Conservation (phyloP, 352 stramenopile genomes). For the Globisporangium paddicum region DNA sequence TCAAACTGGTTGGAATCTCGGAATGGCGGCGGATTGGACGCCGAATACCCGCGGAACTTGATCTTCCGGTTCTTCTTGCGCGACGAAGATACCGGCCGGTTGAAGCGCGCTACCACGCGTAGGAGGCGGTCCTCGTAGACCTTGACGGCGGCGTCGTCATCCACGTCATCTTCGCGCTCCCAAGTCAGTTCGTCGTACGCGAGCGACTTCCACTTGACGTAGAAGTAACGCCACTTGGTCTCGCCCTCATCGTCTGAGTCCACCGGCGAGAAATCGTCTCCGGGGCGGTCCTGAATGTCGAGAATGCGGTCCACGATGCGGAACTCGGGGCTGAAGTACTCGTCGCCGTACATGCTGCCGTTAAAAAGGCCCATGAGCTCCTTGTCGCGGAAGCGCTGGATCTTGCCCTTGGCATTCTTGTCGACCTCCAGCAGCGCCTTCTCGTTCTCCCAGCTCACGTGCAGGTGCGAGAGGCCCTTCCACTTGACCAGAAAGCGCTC, state of each 20-base stretch:
- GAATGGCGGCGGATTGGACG: conserved; percentile 47
- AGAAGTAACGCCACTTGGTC: conserved; percentile 87
- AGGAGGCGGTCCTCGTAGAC: conserved; percentile 75
- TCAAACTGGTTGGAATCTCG: conserved; percentile 61
- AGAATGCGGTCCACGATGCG: conserved; percentile 87
- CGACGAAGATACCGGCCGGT: conserved; percentile 31
- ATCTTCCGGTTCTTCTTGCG: conserved; percentile 45
- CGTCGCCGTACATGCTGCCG: conserved; percentile 62
- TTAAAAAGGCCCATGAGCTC: conserved; percentile 42
- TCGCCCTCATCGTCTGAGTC: conserved; percentile 37
- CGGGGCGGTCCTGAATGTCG: conserved; percentile 72
- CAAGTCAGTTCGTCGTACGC: conserved; percentile 98
- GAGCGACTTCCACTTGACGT: conserved; percentile 99
- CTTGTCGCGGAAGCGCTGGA: conserved; percentile 85
- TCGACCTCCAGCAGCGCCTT: conserved; percentile 76
- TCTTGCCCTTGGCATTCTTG: conserved; percentile 82
- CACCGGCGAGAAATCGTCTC: conserved; percentile 58
- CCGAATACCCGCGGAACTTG: conserved; percentile 73
- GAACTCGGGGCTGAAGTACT: conserved; percentile 91
- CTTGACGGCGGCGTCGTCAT: conserved; percentile 74
- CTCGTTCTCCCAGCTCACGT: conserved; percentile 90
- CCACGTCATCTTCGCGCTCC: conserved; percentile 97
- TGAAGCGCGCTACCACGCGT: conserved; percentile 44
- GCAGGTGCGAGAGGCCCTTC: conserved; percentile 86
- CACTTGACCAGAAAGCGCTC: conserved; percentile 90